phyloP scores from a whole-genome alignment of 2,329 filamentous ascomycete genomes.

The Penicillium olsonii region DNA sequence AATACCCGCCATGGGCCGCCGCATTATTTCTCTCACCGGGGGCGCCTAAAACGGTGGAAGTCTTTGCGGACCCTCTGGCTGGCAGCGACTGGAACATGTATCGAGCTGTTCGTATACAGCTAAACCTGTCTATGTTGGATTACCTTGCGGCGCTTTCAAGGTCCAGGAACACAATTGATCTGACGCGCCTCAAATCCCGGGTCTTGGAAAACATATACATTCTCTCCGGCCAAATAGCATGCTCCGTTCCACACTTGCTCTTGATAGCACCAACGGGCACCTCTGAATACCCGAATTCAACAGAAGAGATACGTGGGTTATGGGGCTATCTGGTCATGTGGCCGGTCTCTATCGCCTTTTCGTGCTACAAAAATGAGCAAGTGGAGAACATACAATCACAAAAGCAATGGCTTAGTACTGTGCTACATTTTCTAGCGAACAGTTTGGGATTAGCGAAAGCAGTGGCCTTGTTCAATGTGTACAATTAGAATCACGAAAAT shows the following conservation, averaged over 20 bases:
- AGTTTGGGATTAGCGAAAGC: too few species aligned
- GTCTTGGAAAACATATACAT: not conserved
- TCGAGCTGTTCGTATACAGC: conserved; percentile 9
- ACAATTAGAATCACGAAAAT: not conserved
- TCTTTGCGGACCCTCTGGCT: conserved; percentile 1
- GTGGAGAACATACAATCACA: not conserved
- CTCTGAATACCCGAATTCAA: not conserved
- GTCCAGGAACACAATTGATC: not conserved
- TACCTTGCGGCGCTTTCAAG: not conserved
- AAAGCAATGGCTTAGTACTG: not conserved
- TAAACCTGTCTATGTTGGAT: conserved; percentile 6
- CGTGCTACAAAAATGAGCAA: not conserved
- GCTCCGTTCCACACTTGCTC: not conserved
- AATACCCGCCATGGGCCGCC: conserved; percentile 5
- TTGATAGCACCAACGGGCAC: not conserved
- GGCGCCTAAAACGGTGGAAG: conserved; percentile 3
- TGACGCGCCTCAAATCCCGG: not conserved
- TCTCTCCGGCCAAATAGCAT: not conserved
- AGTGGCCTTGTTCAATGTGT: not conserved
- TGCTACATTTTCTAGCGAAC: not conserved
- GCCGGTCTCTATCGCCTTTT: not conserved
- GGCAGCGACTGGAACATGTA: conserved; percentile 15
- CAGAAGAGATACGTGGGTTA: not conserved
- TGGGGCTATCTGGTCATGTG: not conserved
- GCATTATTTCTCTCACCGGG: conserved; percentile 5